Conservation (phyloP, 176 grass and related monocot species). For the Lolium perenne region DNA sequence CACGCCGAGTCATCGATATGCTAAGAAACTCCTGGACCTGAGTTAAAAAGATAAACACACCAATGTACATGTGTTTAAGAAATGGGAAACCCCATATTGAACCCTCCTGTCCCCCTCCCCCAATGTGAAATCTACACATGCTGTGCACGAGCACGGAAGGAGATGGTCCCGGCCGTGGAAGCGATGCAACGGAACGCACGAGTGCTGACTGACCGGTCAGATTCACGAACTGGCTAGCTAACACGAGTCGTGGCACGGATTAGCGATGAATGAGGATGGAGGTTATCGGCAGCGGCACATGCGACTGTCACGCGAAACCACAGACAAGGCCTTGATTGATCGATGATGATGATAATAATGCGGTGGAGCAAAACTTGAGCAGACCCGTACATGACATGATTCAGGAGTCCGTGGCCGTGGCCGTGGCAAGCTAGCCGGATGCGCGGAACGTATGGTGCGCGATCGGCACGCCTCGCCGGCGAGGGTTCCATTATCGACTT, state of each 20-base stretch:
- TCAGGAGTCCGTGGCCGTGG: not conserved
- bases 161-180: constrained; percentile 24
- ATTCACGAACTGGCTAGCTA: not conserved
- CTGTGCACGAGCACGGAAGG: not conserved
- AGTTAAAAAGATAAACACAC: too few relatives aligned
- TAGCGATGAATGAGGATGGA: not conserved
- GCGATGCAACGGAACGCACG: not conserved
- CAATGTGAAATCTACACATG: too few relatives aligned
- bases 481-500: not conserved
- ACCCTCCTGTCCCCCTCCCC: too few relatives aligned
- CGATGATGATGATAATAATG: not conserved
- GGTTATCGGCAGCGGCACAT: constrained; percentile 21
- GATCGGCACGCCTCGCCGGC: not conserved
- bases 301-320: constrained; percentile 37
- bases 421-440: too few relatives aligned
- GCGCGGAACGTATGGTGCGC: too few relatives aligned
- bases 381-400: not conserved
- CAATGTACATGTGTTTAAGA: too few relatives aligned
- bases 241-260: not conserved
- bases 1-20: too few relatives aligned
- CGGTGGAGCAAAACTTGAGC: not conserved
- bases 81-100: too few relatives aligned
- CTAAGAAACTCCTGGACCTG: too few relatives aligned
- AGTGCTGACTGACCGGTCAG: constrained; percentile 30
- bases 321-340: constrained; percentile 31